Evolutionary conservation across 2,329 filamentous ascomycete species (phyloP), one percentile per base, ranked within the genome.

Genomic region (Fusarium sp.): DNA sequence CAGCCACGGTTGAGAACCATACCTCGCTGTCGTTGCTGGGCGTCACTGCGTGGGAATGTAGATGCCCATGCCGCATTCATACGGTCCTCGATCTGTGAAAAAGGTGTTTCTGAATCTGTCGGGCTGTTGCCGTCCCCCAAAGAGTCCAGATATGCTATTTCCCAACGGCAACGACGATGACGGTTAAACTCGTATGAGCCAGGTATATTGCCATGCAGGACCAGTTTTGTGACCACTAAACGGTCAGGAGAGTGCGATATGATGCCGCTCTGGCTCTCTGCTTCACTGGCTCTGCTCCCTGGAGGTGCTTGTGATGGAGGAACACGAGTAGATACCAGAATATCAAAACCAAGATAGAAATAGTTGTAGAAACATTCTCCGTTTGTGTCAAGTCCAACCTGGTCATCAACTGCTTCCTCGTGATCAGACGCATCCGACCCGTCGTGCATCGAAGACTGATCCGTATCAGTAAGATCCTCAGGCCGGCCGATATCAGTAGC

Each of bases 161-260:
- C 87, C 95, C 95, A 99, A 36, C 93, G 87, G 68, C 91, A 92
- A 59, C 95, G 87, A 15, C 94, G 88, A 74, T 98, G 93, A 5
- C 95, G 87, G 76, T 99, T 98, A 78, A 99, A 99, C 10, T 94
- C 91, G 73, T 97, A 98, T 1, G 93, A 97, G 0, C 95, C 95
- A 1, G 95, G 95, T 3, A 98, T 88, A 70, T 99, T 99, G 38
- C 91, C 92, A 74, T 99, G 95, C 2, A 99, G 82, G 15, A 98
- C 86, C n/a, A 99, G 75, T 73, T 98, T 98, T 1, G 91, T 95
- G 6, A 91, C 93, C 1, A 95, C 92, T 10, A 96, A 82, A 36
- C 89, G 87, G 54, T 92, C 87, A 1, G 84, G 75, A 2, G 75
- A 76, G 32, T 77, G 76, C 2, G 72, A 76, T 58, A 78, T 78